Evolutionary conservation across 345 rosid genomes (phyloP).

Genomic region (Eucalyptus microcorys): DNA sequence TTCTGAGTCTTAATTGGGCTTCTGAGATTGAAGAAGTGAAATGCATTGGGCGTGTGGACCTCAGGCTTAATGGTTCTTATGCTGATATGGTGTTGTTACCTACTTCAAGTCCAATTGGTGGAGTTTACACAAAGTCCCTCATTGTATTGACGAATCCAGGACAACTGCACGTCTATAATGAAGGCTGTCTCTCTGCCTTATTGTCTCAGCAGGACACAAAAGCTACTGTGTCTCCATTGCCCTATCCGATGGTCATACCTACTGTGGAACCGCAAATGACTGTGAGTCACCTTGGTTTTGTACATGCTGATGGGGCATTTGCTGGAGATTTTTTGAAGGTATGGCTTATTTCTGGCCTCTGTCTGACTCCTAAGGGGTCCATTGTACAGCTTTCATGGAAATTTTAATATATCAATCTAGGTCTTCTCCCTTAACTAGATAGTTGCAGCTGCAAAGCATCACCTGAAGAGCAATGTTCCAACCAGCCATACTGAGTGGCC

Average conservation of each 20-base stretch:
- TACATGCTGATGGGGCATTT: slow-evolving; percentile 19
- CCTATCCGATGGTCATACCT: slow-evolving; percentile 49
- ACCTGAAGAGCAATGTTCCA: slow-evolving; percentile 13
- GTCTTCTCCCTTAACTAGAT: slow-evolving; percentile 28
- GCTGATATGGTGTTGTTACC: slow-evolving; percentile 75
- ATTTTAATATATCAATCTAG: neutral
- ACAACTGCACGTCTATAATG: slow-evolving; percentile 54
- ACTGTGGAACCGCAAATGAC: slow-evolving; percentile 52
- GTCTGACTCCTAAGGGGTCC: neutral
- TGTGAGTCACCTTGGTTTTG: slow-evolving; percentile 27
- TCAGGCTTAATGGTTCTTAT: slow-evolving; percentile 64
- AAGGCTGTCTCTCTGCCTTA: slow-evolving; percentile 35
- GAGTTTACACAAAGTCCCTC: slow-evolving; percentile 4
- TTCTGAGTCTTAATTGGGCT: slow-evolving; percentile 66
- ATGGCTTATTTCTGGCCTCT: neutral
- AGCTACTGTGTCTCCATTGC: slow-evolving; percentile 27
- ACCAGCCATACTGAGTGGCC: slow-evolving; percentile 48
- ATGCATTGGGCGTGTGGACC: slow-evolving; percentile 54
- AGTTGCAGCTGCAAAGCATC: slow-evolving; percentile 42
- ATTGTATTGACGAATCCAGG: slow-evolving; percentile 69
- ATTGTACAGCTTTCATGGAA: neutral
- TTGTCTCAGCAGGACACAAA: slow-evolving; percentile 31
- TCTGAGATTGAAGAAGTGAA: slow-evolving; percentile 48
- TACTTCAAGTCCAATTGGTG: slow-evolving; percentile 16
- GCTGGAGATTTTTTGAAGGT: slow-evolving; percentile 53